A percentile compares a stretch with the other conserved stretches of the same genome.
Conservation (phyloP, 1,284 basidiomycete genomes). For the Cryptococcus maquisensis region DNA sequence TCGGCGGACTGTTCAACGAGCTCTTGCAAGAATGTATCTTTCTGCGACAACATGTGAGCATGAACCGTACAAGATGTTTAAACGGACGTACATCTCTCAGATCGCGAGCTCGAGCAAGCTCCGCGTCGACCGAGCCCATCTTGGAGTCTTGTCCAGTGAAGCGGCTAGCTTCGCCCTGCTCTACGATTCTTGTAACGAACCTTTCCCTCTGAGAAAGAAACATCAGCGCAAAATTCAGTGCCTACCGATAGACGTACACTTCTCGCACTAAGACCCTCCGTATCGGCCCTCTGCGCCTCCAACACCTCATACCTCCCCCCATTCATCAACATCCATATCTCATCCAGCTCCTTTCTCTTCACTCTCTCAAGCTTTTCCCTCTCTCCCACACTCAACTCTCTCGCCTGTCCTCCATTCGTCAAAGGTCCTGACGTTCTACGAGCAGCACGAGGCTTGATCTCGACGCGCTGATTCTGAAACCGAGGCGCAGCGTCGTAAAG, state of each 20-base stretch:
- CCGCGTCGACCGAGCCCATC: slow-evolving; percentile 18
- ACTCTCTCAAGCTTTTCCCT: slow-evolving; percentile 18
- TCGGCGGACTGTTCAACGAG: slow-evolving; percentile 21
- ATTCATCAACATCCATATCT: slow-evolving; percentile 39
- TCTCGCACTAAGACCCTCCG: slow-evolving; percentile 11
- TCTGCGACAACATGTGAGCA: slow-evolving; percentile 7
- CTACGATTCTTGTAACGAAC: slow-evolving; percentile 22
- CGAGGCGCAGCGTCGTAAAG: slow-evolving; percentile 77
- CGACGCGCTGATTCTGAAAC: slow-evolving; percentile 77
- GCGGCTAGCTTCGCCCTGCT: slow-evolving; percentile 16
- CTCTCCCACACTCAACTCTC: slow-evolving; percentile 54
- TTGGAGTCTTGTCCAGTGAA: slow-evolving; percentile 22
- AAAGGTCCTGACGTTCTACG: neutral
- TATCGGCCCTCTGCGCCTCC: slow-evolving; percentile 23
- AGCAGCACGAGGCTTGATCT: slow-evolving; percentile 58
- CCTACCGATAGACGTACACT: slow-evolving; percentile 6
- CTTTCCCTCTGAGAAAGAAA: slow-evolving; percentile 12
- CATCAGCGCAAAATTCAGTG: neutral
- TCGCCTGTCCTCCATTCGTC: slow-evolving; percentile 50
- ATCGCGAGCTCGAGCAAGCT: slow-evolving; percentile 28
- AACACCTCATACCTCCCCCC: slow-evolving; percentile 19
- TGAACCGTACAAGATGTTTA: neutral
- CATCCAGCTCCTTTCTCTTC: slow-evolving; percentile 36
- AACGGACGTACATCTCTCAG: slow-evolving; percentile 22
- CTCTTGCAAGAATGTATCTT: slow-evolving; percentile 23